phyloP scores from a whole-genome alignment of 1,139 yeast species.

The Taphrina flavorubra region DNA sequence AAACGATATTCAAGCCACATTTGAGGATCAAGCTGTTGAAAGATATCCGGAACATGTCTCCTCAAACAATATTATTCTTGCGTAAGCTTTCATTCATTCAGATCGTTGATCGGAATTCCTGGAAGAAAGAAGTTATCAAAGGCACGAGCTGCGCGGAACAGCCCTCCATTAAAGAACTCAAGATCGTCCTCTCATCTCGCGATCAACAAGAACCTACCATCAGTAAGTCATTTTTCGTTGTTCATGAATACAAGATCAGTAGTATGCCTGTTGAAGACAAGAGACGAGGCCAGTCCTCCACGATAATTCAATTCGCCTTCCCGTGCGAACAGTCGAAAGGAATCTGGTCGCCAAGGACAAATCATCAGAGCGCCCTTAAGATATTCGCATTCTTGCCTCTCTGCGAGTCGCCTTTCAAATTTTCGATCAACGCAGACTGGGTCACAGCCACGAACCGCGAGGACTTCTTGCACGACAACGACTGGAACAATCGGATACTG shows the following conservation, averaged over 20 bases:
- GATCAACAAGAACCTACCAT: background rate
- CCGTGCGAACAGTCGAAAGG: background rate
- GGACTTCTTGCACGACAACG: conserved; percentile 12
- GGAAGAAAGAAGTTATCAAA: background rate
- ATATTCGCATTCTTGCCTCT: background rate
- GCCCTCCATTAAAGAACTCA: conserved; percentile 1
- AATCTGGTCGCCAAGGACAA: background rate
- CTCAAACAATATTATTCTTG: conserved; percentile 1
- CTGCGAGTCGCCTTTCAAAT: conserved; percentile 10
- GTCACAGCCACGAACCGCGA: conserved; percentile 7
- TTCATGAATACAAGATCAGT: background rate
- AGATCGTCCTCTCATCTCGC: background rate
- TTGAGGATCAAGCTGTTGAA: background rate
- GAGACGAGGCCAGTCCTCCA: background rate
- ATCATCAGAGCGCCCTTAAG: background rate
- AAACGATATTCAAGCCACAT: conserved; percentile 1
- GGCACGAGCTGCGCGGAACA: background rate
- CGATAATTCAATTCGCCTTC: background rate
- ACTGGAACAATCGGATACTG: background rate
- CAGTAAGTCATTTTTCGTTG: background rate
- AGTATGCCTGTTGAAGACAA: conserved; percentile 1
- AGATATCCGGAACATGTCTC: background rate
- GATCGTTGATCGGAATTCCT: background rate
- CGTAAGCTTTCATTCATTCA: background rate
- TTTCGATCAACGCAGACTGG: conserved; percentile 6